Evolutionary conservation across 1,284 basidiomycete genomes (phyloP), one percentile per base, ranked within the genome.

Genomic region (Rhodotorula glutinis): DNA sequence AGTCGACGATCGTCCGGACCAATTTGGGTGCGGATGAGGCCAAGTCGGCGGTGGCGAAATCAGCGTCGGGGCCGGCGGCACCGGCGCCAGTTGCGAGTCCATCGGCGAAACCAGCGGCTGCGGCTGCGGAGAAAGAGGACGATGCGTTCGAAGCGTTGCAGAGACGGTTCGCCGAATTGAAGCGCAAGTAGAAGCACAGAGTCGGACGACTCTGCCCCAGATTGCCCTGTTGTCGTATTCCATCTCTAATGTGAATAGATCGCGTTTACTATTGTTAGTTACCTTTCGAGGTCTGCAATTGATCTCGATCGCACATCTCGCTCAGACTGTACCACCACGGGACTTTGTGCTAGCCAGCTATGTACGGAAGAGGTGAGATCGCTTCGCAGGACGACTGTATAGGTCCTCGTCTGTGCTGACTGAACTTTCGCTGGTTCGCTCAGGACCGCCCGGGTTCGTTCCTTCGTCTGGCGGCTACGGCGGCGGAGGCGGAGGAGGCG

Each of bases 151-250:
- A 87, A 52, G 81, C 83, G 17, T 80, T 92, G 60, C 80, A 85
- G 57, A 85, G 84, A 77, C 85, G 90, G 64, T 91, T 92, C 75
- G 88, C 87, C 66, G 88, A 85, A 38, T 79, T 92, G 74, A 92
- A 91, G 67, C 54, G 49, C 61, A 52, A 57, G 66, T 69, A 53
- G 66, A 10, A 27, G 27, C 13, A 11, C 23, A 17, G n/a, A 5
- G 10, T 9, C 7, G 43, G 43, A 5, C 43, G 43, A 38, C 33
- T 38, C 33, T 38, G 33, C 33, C 7, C 33, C 33, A 38, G 11
- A 10, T 16, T 21, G 9, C 43, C 8, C 33, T 52, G 38, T n/a
- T 9, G 29, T 38, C 23, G 43, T 44, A 5, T 5, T 38, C 5
- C 5, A 38, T 38, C 33, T 38, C 33, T 38, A 38, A 7, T 38